phyloP scores from a whole-genome alignment of 331 rosid genomes.

The Prunus yedoensis region DNA sequence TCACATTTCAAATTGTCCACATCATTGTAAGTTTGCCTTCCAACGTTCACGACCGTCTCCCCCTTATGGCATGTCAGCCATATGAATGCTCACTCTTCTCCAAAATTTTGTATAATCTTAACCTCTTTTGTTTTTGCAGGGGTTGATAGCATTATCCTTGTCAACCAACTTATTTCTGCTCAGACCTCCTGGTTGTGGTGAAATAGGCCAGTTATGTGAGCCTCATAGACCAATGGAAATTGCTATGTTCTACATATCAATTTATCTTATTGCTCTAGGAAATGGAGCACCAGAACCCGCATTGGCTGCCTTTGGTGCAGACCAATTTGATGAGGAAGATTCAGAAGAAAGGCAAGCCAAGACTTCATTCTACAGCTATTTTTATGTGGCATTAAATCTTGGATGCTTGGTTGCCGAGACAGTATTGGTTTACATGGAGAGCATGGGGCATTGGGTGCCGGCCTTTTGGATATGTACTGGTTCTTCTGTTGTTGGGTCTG shows the following conservation, averaged over 20 bases:
- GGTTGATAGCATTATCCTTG: slow-evolving; percentile 43
- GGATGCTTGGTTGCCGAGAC: slow-evolving; percentile 60
- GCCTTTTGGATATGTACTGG: slow-evolving; percentile 51
- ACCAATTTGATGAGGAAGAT: slow-evolving; percentile 56
- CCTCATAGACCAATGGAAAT: slow-evolving; percentile 34
- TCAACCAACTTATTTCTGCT: slow-evolving; percentile 46
- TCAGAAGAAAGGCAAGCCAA: slow-evolving; percentile 38
- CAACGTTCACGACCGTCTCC: too few relatives aligned
- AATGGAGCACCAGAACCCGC: slow-evolving; percentile 64
- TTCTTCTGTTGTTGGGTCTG: slow-evolving; percentile 30
- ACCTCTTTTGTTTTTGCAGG: slow-evolving; percentile 31
- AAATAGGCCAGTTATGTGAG: slow-evolving; percentile 44
- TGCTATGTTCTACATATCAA: slow-evolving; percentile 48
- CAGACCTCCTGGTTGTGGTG: slow-evolving; percentile 54
- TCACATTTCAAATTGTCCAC: slow-evolving; percentile 45
- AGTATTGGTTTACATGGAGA: slow-evolving; percentile 46
- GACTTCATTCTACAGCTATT: slow-evolving; percentile 54
- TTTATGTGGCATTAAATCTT: slow-evolving; percentile 53
- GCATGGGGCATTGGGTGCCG: slow-evolving; percentile 52
- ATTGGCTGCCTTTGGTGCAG: slow-evolving; percentile 54
- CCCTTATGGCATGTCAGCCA: neutral
- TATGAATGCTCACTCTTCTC: neutral
- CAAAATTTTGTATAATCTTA: neutral
- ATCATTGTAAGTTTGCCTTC: slow-evolving; percentile 40
- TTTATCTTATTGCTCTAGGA: slow-evolving; percentile 56